These are phyloP conservation scores for Liquidambar formosana DNA, from an alignment of 164 flowering plant species.

Conservation along the genomic window DNA sequence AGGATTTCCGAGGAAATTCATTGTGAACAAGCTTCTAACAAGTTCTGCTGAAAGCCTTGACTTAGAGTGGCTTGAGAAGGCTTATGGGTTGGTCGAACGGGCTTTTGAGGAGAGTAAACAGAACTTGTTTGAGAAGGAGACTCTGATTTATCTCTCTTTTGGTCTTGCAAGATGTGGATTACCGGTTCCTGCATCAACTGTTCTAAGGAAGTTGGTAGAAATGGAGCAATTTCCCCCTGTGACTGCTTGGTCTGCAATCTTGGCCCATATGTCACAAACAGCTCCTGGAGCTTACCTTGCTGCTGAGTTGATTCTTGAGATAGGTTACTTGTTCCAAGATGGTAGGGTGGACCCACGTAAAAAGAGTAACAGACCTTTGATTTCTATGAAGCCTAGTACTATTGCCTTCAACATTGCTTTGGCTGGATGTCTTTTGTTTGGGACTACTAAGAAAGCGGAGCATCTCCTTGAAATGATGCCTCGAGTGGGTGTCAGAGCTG, in stretches of 20 bases:
- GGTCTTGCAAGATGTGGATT: conserved; percentile 63
- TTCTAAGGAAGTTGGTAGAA: conserved; percentile 75
- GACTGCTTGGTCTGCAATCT: conserved; percentile 73
- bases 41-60: conserved; percentile 57
- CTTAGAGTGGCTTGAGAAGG: conserved; percentile 60
- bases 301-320: conserved; percentile 82
- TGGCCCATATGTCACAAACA: conserved; percentile 74
- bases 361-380: conserved; percentile 70
- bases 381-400: conserved; percentile 87
- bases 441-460: conserved; percentile 85
- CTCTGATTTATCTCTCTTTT: conserved; percentile 66
- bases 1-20: conserved; percentile 79
- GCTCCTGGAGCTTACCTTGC: conserved; percentile 75
- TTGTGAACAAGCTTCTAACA: conserved; percentile 60
- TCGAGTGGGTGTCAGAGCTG: conserved; percentile 62
- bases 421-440: conserved; percentile 73
- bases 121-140: conserved; percentile 62
- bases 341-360: conserved; percentile 85
- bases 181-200: conserved; percentile 70
- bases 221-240: conserved; percentile 69
- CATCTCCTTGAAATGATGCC: conserved; percentile 91
- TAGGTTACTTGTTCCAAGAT: conserved; percentile 79
- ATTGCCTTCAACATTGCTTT: conserved; percentile 63
- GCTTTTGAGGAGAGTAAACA: conserved; percentile 65
- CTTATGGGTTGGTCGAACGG: conserved; percentile 59